A percentile compares a stretch with the other conserved stretches of the same genome.
Evolutionary conservation across 148 eudicot genomes (phyloP).

Genomic region (Silene latifolia): DNA sequence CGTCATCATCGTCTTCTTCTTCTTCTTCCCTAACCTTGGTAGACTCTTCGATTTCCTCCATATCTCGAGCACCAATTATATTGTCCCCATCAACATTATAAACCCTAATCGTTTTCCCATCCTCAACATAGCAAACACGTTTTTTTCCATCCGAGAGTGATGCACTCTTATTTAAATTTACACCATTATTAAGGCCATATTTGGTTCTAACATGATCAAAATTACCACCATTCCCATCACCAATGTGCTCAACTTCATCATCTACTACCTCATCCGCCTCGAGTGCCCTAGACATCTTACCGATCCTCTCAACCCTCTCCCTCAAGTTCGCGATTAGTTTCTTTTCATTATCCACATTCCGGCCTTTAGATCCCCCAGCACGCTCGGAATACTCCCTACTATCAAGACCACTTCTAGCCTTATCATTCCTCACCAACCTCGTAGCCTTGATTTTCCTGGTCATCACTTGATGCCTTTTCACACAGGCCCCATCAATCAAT

Average conservation of each 20-base stretch:
- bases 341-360: slow-evolving; percentile 27
- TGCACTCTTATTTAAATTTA: slow-evolving; percentile 23
- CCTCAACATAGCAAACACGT: slow-evolving; percentile 60
- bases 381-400: slow-evolving; percentile 4
- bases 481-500: slow-evolving; percentile 45
- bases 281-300: slow-evolving; percentile 32
- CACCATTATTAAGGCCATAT: slow-evolving; percentile 25
- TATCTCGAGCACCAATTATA: too few species aligned
- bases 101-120: slow-evolving; percentile 46
- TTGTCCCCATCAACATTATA: slow-evolving; percentile 36
- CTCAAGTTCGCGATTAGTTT: slow-evolving; percentile 37
- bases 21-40: slow-evolving; percentile 39
- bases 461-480: slow-evolving; percentile 37
- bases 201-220: slow-evolving; percentile 23
- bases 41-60: slow-evolving; percentile 43
- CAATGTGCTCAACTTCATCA: slow-evolving; percentile 30
- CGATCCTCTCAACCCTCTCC: slow-evolving; percentile 44
- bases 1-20: slow-evolving; percentile 49
- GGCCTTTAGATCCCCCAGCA: slow-evolving; percentile 24
- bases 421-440: slow-evolving; percentile 35
- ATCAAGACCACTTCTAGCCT: slow-evolving; percentile 26
- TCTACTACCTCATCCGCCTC: slow-evolving; percentile 37
- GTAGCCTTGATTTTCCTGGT: slow-evolving; percentile 35
- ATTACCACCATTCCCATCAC: too few species aligned
- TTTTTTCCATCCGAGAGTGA: slow-evolving; percentile 36